Conservation (phyloP, 805 yeast genomes). For the Candida golubevii region DNA sequence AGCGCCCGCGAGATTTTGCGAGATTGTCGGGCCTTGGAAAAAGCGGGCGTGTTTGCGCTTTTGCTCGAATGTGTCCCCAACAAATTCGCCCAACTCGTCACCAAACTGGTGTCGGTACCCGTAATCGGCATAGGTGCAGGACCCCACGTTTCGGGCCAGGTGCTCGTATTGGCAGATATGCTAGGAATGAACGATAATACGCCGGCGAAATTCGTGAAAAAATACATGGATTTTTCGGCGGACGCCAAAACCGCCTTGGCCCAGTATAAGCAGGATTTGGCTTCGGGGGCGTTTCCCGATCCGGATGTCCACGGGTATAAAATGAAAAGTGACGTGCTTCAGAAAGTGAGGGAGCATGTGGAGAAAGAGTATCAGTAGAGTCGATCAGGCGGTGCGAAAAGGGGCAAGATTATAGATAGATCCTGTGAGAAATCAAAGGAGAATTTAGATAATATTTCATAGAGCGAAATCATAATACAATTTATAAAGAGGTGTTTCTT, state of each 20-base stretch:
- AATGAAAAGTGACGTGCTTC: slow-evolving; percentile 59
- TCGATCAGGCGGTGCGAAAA: too few species aligned
- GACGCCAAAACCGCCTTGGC: slow-evolving; percentile 49
- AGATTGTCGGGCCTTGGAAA: slow-evolving; percentile 67
- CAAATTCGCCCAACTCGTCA: slow-evolving; percentile 59
- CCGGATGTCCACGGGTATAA: slow-evolving; percentile 58
- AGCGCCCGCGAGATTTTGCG: slow-evolving; percentile 55
- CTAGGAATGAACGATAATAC: slow-evolving; percentile 60
- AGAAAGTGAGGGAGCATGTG: slow-evolving; percentile 18
- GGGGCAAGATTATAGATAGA: not conserved
- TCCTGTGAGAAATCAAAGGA: not conserved
- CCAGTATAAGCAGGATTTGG: slow-evolving; percentile 59
- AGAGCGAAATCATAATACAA: too few species aligned
- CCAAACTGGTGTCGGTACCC: slow-evolving; percentile 60
- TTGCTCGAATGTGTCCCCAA: slow-evolving; percentile 87
- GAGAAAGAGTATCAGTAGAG: not conserved
- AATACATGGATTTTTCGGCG: slow-evolving; percentile 51
- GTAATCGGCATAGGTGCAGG: slow-evolving; percentile 98
- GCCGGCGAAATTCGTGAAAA: slow-evolving; percentile 67
- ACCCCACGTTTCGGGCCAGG: slow-evolving; percentile 77
- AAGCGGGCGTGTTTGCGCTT: slow-evolving; percentile 71
- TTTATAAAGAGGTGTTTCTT: too few species aligned
- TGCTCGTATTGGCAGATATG: slow-evolving; percentile 79
- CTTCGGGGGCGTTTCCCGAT: slow-evolving; percentile 53
- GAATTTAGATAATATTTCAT: too few species aligned